phyloP scores from a whole-genome alignment of 345 rosid species.

The thale cress (Arabidopsis thaliana) region DNA sequence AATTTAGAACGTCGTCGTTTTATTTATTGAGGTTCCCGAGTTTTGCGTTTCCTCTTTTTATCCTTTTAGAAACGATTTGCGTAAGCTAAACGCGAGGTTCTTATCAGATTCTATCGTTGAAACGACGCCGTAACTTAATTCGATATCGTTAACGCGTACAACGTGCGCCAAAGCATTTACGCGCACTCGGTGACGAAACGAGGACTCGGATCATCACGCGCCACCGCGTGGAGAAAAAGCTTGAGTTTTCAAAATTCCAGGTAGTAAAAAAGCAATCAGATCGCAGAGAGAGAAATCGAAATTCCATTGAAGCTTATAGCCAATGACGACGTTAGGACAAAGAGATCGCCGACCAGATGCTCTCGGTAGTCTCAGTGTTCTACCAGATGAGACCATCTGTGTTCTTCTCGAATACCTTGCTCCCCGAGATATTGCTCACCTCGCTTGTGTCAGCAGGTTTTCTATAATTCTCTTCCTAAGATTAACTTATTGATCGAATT shows the following conservation, averaged over 20 bases:
- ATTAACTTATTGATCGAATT: neutral
- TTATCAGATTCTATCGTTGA: conserved; percentile 4
- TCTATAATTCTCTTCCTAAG: neutral
- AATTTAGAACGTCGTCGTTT: neutral
- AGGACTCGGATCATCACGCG: conserved; percentile 37
- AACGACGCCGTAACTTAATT: neutral
- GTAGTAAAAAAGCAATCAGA: conserved; percentile 12
- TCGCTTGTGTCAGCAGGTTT: conserved; percentile 95
- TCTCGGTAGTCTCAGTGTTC: conserved; percentile 65
- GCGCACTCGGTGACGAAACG: conserved; percentile 41
- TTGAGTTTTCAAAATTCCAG: neutral
- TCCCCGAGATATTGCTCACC: conserved; percentile 76
- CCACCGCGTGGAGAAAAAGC: conserved; percentile 28
- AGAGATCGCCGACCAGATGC: conserved; percentile 75
- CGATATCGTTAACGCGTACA: conserved; percentile 26
- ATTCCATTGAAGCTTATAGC: conserved; percentile 1
- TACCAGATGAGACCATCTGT: conserved; percentile 79
- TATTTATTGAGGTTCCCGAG: neutral
- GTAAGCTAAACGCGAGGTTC: conserved; percentile 30
- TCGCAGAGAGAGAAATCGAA: conserved; percentile 1
- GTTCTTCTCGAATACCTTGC: conserved; percentile 62
- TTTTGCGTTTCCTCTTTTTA: conserved; percentile 25
- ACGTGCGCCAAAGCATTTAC: conserved; percentile 21
- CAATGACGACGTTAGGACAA: conserved; percentile 41
- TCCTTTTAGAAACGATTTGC: conserved; percentile 10